Conservation (phyloP, 352 stramenopile genomes). For the Pythium myriotylum region DNA sequence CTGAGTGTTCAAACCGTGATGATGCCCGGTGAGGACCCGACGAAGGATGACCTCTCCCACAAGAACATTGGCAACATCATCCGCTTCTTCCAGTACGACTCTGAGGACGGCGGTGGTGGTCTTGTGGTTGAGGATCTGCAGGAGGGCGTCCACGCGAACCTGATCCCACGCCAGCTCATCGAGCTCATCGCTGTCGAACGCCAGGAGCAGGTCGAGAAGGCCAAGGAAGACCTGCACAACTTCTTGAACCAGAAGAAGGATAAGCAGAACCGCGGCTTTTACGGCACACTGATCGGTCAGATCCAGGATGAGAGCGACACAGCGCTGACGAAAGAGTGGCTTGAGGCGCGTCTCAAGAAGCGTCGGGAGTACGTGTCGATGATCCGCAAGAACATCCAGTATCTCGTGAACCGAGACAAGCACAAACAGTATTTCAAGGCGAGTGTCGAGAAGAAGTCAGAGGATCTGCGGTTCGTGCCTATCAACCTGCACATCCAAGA, state of each 20-base stretch:
- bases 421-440: constrained; percentile 91
- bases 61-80: constrained; percentile 91
- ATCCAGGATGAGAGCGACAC: constrained; percentile 87
- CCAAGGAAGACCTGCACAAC: constrained; percentile 70
- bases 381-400: constrained; percentile 84
- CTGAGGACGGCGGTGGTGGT: constrained; percentile 73
- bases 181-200: constrained; percentile 78
- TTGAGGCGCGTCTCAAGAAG: constrained; percentile 76
- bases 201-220: constrained; percentile 79
- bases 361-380: constrained; percentile 84
- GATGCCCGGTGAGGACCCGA: constrained; percentile 79
- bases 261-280: constrained; percentile 82
- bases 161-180: constrained; percentile 81
- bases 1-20: constrained; percentile 87
- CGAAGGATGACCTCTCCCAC: constrained; percentile 75
- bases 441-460: constrained; percentile 85
- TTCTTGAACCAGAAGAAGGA: constrained; percentile 89
- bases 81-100: constrained; percentile 88
- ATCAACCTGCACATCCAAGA: constrained; percentile 90
- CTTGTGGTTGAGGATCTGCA: constrained; percentile 87
- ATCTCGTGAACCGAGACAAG: constrained; percentile 85
- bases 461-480: constrained; percentile 81
- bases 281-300: constrained; percentile 84
- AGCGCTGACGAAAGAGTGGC: constrained; percentile 73
- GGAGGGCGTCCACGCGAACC: constrained; percentile 75